phyloP scores from a whole-genome alignment of 2,329 filamentous ascomycete genomes.

The Pyrenophora seminiperda region DNA sequence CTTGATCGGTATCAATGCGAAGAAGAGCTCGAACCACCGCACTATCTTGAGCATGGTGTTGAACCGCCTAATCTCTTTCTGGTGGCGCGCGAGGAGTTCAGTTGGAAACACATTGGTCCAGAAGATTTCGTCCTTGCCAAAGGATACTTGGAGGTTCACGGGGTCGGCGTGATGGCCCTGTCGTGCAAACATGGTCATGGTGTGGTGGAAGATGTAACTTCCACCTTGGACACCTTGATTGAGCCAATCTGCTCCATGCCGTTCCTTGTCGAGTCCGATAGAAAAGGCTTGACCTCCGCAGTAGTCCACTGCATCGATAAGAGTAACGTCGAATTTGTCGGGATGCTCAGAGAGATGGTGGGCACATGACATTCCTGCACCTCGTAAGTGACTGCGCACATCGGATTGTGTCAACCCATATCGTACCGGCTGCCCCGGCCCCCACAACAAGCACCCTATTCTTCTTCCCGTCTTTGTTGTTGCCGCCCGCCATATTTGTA shows the following conservation, averaged over 20 bases:
- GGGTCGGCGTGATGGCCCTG: slow-evolving; percentile 62
- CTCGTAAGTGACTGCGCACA: background rate
- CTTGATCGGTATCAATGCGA: slow-evolving; percentile 66
- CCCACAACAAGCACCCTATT: slow-evolving; percentile 49
- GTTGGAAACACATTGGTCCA: slow-evolving; percentile 71
- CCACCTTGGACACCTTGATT: slow-evolving; percentile 69
- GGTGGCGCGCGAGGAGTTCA: slow-evolving; percentile 60
- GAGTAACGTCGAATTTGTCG: slow-evolving; percentile 64
- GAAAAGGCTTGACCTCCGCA: slow-evolving; percentile 67
- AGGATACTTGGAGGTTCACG: slow-evolving; percentile 66
- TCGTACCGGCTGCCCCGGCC: slow-evolving; percentile 49
- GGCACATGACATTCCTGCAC: slow-evolving; percentile 65
- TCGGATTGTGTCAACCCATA: background rate
- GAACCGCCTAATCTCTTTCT: slow-evolving; percentile 62
- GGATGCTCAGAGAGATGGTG: slow-evolving; percentile 69
- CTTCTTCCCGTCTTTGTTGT: slow-evolving; percentile 33
- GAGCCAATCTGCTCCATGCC: slow-evolving; percentile 63
- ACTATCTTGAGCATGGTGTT: slow-evolving; percentile 61
- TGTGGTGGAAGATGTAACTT: slow-evolving; percentile 70
- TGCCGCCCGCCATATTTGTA: slow-evolving; percentile 38
- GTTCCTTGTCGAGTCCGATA: slow-evolving; percentile 60
- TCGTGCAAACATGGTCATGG: slow-evolving; percentile 66
- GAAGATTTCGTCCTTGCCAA: slow-evolving; percentile 66
- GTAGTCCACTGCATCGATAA: slow-evolving; percentile 55
- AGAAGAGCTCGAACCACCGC: slow-evolving; percentile 64